These are phyloP conservation scores for Ulota crispa DNA, from an alignment of 225 moss, liverwort and hornwort species.

Conservation along the genomic window DNA sequence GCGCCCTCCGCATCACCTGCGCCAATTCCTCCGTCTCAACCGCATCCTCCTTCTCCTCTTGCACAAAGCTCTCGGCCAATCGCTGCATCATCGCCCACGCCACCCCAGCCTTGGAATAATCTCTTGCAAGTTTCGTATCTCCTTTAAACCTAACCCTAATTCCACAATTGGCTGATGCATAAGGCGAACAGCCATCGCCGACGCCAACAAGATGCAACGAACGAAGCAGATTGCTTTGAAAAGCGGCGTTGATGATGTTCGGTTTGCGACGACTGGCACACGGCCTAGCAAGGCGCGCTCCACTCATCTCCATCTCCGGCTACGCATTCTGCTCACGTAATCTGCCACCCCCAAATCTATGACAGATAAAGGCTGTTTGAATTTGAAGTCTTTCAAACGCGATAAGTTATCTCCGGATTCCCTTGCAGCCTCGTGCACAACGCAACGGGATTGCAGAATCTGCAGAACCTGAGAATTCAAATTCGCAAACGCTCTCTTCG, in stretches of 20 bases:
- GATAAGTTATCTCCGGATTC: background rate
- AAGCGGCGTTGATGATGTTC: background rate
- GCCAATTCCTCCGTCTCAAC: slow-evolving; percentile 4
- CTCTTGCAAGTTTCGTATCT: background rate
- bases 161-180: background rate
- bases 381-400: background rate
- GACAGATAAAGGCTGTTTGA: background rate
- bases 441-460: background rate
- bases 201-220: background rate
- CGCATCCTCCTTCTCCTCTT: background rate
- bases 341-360: background rate
- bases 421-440: background rate
- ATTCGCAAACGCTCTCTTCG: background rate
- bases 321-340: background rate
- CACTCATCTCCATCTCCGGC: slow-evolving; percentile 24
- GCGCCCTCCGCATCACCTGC: slow-evolving; percentile 12
- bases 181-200: background rate
- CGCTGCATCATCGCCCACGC: slow-evolving; percentile 2
- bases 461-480: background rate
- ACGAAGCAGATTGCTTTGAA: background rate
- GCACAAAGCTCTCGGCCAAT: slow-evolving; percentile 25
- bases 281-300: background rate
- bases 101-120: background rate
- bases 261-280: background rate
- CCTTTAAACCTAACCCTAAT: background rate